These are phyloP conservation scores for Lyophyllum shimeji DNA, from an alignment of 768 basidiomycete species.

Conservation along the genomic window DNA sequence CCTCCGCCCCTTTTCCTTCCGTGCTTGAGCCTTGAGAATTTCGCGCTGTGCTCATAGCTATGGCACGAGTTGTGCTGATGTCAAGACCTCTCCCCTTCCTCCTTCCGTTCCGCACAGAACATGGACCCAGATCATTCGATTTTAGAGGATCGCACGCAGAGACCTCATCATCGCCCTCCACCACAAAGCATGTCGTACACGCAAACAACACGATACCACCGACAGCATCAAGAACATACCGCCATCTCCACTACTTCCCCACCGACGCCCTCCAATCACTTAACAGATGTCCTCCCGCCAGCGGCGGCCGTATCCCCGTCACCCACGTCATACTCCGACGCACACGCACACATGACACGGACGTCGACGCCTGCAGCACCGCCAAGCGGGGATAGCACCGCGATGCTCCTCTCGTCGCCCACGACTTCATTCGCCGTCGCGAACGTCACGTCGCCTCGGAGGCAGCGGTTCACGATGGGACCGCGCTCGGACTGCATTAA, in stretches of 20 bases:
- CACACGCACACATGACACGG: constrained; percentile 13
- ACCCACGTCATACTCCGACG: constrained; percentile 18
- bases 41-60: neutral
- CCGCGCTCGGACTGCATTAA: constrained; percentile 69
- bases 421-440: constrained; percentile 3
- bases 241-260: constrained; percentile 4
- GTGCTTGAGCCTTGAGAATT: neutral
- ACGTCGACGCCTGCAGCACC: constrained; percentile 12
- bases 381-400: neutral
- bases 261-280: constrained; percentile 13
- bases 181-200: constrained; percentile 10
- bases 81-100: neutral
- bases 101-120: constrained; percentile 17
- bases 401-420: constrained; percentile 20
- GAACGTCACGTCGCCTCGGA: constrained; percentile 24
- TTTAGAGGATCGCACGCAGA: neutral
- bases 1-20: neutral
- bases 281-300: constrained; percentile 29
- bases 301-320: constrained; percentile 24
- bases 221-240: constrained; percentile 8
- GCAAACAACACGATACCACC: constrained; percentile 4
- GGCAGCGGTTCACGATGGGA: constrained; percentile 66
- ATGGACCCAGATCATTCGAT: constrained; percentile 25
- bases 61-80: neutral
- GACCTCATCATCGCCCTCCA: constrained; percentile 9